A percentile compares a stretch with the other conserved stretches of the same genome.
Evolutionary conservation across 352 stramenopile genomes (phyloP).

Genomic region (Albugo candida): DNA sequence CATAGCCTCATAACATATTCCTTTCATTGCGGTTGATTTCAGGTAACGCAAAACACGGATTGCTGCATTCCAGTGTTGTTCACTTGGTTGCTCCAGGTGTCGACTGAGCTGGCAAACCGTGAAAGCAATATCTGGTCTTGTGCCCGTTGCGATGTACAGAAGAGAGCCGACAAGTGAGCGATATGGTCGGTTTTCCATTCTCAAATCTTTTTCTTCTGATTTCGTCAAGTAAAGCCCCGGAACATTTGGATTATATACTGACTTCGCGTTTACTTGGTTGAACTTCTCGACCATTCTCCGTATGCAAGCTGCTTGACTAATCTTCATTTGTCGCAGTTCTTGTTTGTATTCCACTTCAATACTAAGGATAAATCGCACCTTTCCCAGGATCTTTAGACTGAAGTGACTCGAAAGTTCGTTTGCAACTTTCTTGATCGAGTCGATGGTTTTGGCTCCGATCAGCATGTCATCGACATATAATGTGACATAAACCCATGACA

Average conservation of each 20-base stretch:
- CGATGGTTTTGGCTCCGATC: constrained; percentile 4
- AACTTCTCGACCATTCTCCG: constrained; percentile 2
- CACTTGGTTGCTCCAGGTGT: background rate
- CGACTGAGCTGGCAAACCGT: background rate
- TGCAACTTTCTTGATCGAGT: constrained; percentile 5
- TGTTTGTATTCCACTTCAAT: constrained; percentile 12
- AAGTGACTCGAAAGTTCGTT: constrained; percentile 1
- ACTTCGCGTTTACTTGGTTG: background rate
- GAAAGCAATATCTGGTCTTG: background rate
- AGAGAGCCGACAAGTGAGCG: background rate
- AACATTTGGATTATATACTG: background rate
- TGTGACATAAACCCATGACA: constrained; percentile 5
- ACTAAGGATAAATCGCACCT: constrained; percentile 7
- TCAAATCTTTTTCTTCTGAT: background rate
- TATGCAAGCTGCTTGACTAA: constrained; percentile 11
- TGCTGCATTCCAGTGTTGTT: background rate
- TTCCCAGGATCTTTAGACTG: constrained; percentile 10
- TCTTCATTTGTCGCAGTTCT: constrained; percentile 1
- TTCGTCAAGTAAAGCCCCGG: background rate
- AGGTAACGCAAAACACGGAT: background rate
- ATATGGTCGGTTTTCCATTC: too few relatives aligned
- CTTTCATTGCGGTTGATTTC: background rate
- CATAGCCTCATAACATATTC: constrained; percentile 2
- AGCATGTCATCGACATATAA: constrained; percentile 10
- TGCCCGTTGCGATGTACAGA: background rate